phyloP scores from a whole-genome alignment of 768 basidiomycete genomes.

The Amanita molliuscula region DNA sequence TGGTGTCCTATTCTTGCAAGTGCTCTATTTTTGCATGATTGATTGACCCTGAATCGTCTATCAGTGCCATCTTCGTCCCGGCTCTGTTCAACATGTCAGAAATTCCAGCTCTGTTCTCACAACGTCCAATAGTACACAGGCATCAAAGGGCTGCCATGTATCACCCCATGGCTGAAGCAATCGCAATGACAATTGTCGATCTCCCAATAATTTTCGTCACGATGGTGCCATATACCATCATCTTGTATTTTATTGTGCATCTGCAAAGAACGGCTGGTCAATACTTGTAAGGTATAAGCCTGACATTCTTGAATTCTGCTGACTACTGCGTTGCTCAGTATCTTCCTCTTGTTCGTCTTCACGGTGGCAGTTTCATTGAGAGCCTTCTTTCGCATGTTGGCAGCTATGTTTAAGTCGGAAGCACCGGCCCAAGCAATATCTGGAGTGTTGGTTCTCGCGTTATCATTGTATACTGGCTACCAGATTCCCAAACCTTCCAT shows the following conservation, averaged over 20 bases:
- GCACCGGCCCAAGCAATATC: constrained; percentile 56
- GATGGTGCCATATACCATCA: constrained; percentile 31
- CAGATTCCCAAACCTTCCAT: constrained; percentile 49
- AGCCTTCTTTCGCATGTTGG: constrained; percentile 63
- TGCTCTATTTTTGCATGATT: constrained; percentile 2
- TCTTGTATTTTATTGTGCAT: constrained; percentile 53
- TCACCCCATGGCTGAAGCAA: constrained; percentile 24
- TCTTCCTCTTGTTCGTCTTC: constrained; percentile 48
- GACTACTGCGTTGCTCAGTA: constrained; percentile 24
- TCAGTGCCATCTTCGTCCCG: constrained; percentile 46
- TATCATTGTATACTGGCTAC: constrained; percentile 23
- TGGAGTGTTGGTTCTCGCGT: constrained; percentile 25
- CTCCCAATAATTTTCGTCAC: constrained; percentile 44
- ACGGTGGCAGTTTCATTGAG: constrained; percentile 57
- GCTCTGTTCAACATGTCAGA: constrained; percentile 57
- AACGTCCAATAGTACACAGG: constrained; percentile 49
- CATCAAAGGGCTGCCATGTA: constrained; percentile 56
- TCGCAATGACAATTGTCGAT: constrained; percentile 53
- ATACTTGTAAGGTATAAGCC: constrained; percentile 47
- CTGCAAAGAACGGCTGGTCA: constrained; percentile 44
- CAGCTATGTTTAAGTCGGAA: constrained; percentile 46
- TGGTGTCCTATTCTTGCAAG: constrained; percentile 63
- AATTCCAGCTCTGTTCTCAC: constrained; percentile 51
- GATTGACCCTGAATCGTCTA: constrained; percentile 5
- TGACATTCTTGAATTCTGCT: background rate